These are phyloP conservation scores for Termitomyces sp. DNA, from an alignment of 768 basidiomycete genomes.

Conservation along the genomic window DNA sequence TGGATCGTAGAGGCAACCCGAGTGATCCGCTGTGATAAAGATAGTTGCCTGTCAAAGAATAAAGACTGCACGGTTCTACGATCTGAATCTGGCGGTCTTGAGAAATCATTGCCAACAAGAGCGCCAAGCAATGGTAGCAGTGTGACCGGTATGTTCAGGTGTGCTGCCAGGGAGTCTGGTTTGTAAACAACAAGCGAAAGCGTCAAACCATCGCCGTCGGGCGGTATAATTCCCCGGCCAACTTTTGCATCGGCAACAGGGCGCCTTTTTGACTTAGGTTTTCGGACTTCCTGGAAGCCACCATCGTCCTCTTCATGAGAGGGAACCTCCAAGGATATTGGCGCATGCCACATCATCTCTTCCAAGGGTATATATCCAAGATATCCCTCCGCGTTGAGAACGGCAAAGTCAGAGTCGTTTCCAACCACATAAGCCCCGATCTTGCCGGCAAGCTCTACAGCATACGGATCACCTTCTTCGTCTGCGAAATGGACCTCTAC, in stretches of 20 bases:
- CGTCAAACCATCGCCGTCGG: constrained; percentile 36
- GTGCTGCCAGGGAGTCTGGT: constrained; percentile 54
- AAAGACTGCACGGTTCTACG: constrained; percentile 48
- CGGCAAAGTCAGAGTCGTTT: constrained; percentile 78
- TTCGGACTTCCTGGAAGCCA: constrained; percentile 56
- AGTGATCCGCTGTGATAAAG: constrained; percentile 58
- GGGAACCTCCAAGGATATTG: constrained; percentile 19
- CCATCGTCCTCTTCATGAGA: constrained; percentile 33
- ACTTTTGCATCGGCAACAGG: constrained; percentile 16
- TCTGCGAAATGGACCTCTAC: constrained; percentile 69
- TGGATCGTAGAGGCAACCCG: constrained; percentile 55
- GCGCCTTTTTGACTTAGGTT: constrained; percentile 46
- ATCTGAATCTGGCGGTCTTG: constrained; percentile 42
- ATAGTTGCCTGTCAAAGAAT: constrained; percentile 63
- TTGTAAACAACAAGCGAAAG: constrained; percentile 56
- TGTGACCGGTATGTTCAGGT: constrained; percentile 61
- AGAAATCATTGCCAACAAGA: constrained; percentile 77
- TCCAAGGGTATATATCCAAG: constrained; percentile 72
- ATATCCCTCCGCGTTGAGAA: constrained; percentile 73
- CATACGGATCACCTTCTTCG: constrained; percentile 77
- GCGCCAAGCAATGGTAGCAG: constrained; percentile 76
- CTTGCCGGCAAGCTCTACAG: constrained; percentile 77
- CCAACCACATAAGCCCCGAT: constrained; percentile 71
- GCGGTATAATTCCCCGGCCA: constrained; percentile 48
- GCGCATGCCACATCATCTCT: constrained; percentile 63